Evolutionary conservation across 1,139 yeast species (phyloP), one percentile per base, ranked within the genome.

Genomic region (Yamadazyma dendronema): DNA sequence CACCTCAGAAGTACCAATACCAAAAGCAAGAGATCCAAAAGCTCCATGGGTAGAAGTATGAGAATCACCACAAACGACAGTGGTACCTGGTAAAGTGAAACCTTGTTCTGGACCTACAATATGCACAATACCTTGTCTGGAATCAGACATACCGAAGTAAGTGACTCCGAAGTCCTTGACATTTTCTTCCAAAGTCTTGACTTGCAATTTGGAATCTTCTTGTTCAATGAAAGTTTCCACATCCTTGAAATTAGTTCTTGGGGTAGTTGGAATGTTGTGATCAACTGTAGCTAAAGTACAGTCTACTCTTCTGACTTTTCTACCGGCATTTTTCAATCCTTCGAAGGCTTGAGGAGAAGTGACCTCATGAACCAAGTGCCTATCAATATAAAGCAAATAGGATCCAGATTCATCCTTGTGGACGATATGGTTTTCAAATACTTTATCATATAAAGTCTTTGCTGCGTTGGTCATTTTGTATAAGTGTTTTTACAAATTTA

Each of bases 41-140:
- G 98, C 98, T 54, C 98, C 98, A 58, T 92, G 98, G 2, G 98
- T 92, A 3, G 97, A 88, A 25, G 98, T 92, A 61, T 92, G 98
- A 3, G 97, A 88, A 62, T 92, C 98, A 60, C 98, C 98, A 68
- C 98, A 92, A 35, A 92, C 98, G 30, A 92, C 96, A 3, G 98
- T 92, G 39, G 97, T 88, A 54, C 98, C 98, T 19, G 98, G 98
- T 39, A 92, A 74, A 23, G 98, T 92, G 67, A 92, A 92, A 32
- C 97, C 98, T 66, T 92, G 97, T 65, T 92, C 98, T 26, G 98
- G 98, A 30, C 98, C 98, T 42, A 92, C 95, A 50, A 92, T 88
- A 62, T 92, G 98, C 40, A 92, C 98, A 58, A 92, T 92, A 53
- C 98, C 98, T 67, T 92, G 98, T 65, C 97, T 81, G 47, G 74